These are phyloP conservation scores for Pseudogymnoascus pannorum DNA, from an alignment of 2,329 filamentous ascomycete genomes.

Conservation along the genomic window DNA sequence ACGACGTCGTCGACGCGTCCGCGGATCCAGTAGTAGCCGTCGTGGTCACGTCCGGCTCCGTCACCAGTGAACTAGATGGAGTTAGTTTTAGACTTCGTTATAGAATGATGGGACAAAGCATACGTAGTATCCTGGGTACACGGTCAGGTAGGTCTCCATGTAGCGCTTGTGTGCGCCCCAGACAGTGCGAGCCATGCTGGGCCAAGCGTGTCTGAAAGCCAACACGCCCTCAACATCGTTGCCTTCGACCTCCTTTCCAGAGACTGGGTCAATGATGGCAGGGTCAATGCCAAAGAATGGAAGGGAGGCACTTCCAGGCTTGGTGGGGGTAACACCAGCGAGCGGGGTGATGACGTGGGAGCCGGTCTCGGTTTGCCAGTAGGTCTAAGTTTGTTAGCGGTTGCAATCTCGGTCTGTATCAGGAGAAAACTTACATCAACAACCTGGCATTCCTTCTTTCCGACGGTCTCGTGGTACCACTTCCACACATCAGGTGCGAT, in stretches of 20 bases:
- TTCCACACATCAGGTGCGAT: constrained; percentile 99
- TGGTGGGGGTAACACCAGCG: constrained; percentile 88
- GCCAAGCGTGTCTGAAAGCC: constrained; percentile 96
- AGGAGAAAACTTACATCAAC: constrained; percentile 66
- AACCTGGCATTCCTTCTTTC: constrained; percentile 86
- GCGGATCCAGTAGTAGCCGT: constrained; percentile 99
- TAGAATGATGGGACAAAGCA: constrained; percentile 33
- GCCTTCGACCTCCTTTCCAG: constrained; percentile 84
- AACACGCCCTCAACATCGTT: constrained; percentile 97
- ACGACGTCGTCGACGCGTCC: constrained; percentile 97
- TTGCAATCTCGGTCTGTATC: constrained; percentile 19
- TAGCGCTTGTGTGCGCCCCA: constrained; percentile 98
- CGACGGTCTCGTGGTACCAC: constrained; percentile 96
- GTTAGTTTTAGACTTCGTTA: constrained; percentile 12
- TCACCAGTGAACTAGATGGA: constrained; percentile 71
- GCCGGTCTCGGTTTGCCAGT: constrained; percentile 99
- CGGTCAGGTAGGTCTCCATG: constrained; percentile 96
- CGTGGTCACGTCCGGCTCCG: constrained; percentile 90
- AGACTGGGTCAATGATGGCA: constrained; percentile 93
- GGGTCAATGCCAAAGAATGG: constrained; percentile 99
- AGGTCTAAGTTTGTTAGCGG: constrained; percentile 56
- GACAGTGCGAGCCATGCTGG: constrained; percentile 95
- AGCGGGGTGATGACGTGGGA: constrained; percentile 93
- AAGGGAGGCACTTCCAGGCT: constrained; percentile 89
- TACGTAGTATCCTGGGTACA: constrained; percentile 97